Conservation (phyloP, 768 basidiomycete genomes). For the Boletus subcaerulescens region DNA sequence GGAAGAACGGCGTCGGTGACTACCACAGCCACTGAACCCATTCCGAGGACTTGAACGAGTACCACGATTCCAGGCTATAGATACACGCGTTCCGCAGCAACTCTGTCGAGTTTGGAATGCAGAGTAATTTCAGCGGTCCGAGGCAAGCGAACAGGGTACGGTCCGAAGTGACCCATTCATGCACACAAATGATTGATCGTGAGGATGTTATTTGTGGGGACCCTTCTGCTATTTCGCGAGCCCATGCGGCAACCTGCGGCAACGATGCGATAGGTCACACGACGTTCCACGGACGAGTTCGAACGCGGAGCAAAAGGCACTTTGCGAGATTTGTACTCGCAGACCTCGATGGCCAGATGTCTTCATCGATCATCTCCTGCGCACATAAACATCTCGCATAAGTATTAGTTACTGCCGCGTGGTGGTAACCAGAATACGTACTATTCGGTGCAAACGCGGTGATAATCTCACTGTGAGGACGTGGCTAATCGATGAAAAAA, state of each 20-base stretch:
- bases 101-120: background rate
- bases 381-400: background rate
- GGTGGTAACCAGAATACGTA: background rate
- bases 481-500: constrained; percentile 3
- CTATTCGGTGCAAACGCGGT: background rate
- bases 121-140: background rate
- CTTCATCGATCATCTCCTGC: background rate
- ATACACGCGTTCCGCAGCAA: background rate
- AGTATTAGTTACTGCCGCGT: background rate
- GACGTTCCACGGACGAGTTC: background rate
- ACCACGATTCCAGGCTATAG: background rate
- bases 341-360: background rate
- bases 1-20: background rate
- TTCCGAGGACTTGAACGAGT: background rate
- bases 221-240: background rate
- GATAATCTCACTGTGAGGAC: constrained; percentile 1
- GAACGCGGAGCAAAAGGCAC: background rate
- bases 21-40: background rate
- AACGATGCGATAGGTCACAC: background rate
- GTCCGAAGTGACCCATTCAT: background rate
- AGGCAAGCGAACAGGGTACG: background rate
- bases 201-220: background rate
- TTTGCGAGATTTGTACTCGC: background rate
- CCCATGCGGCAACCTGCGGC: background rate
- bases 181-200: background rate